Conservation (phyloP, 225 moss, liverwort and hornwort species). For the Bryum argenteum region DNA sequence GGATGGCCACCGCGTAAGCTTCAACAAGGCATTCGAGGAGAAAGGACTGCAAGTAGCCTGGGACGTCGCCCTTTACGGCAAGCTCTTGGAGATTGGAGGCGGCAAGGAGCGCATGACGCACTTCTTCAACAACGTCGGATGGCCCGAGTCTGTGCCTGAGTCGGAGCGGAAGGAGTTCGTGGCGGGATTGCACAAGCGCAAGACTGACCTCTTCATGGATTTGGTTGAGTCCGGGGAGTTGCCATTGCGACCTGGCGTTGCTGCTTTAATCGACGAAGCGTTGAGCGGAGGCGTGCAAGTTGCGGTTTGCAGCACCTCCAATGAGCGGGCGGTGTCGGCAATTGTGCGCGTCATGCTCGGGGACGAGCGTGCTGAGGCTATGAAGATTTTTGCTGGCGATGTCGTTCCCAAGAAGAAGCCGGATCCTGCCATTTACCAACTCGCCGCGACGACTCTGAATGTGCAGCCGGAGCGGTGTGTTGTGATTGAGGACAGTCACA, state of each 20-base stretch:
- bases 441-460: slow-evolving; percentile 73
- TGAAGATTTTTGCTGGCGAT: slow-evolving; percentile 91
- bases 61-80: slow-evolving; percentile 94
- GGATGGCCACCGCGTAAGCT: slow-evolving; percentile 88
- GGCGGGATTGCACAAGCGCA: slow-evolving; percentile 78
- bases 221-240: slow-evolving; percentile 83
- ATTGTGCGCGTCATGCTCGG: slow-evolving; percentile 96
- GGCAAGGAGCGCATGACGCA: slow-evolving; percentile 99
- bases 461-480: slow-evolving; percentile 77
- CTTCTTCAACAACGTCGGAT: slow-evolving; percentile 76
- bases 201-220: slow-evolving; percentile 95
- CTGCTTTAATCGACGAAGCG: slow-evolving; percentile 78
- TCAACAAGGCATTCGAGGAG: slow-evolving; percentile 92
- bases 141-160: slow-evolving; percentile 70
- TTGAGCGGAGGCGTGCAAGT: slow-evolving; percentile 69
- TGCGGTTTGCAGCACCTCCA: slow-evolving; percentile 98
- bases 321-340: slow-evolving; percentile 94
- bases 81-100: slow-evolving; percentile 93
- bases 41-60: slow-evolving; percentile 60
- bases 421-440: slow-evolving; percentile 86
- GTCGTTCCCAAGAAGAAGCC: slow-evolving; percentile 94
- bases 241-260: slow-evolving; percentile 90
- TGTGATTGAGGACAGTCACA: slow-evolving; percentile 92
- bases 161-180: slow-evolving; percentile 74
- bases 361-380: slow-evolving; percentile 61